Conservation (phyloP, 2,329 filamentous ascomycete species). For the Cladophialophora yegresii region DNA sequence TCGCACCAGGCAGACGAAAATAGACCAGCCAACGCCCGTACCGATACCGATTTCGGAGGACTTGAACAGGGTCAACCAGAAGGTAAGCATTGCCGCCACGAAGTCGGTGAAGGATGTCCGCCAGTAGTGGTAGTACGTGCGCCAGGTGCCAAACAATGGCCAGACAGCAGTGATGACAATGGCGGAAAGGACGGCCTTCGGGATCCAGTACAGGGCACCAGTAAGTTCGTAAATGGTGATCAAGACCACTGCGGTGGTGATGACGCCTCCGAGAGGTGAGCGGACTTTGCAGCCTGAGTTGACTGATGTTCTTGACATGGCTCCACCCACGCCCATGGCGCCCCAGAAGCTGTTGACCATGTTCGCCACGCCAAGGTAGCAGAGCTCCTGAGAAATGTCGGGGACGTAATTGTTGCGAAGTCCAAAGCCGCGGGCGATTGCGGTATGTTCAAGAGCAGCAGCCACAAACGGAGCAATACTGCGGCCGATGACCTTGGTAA, state of each 20-base stretch:
- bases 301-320: conserved; percentile 68
- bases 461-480: conserved; percentile 64
- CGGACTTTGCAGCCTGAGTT: conserved; percentile 66
- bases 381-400: conserved; percentile 66
- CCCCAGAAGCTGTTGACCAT: conserved; percentile 67
- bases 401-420: conserved; percentile 63
- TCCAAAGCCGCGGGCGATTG: conserved; percentile 65
- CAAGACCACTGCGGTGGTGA: conserved; percentile 64
- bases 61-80: conserved; percentile 65
- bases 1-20: conserved; percentile 61
- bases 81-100: conserved; percentile 62
- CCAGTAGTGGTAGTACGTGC: conserved; percentile 65
- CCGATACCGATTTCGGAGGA: conserved; percentile 63
- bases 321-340: conserved; percentile 64
- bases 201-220: conserved; percentile 65
- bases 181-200: conserved; percentile 63
- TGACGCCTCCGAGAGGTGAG: conserved; percentile 61
- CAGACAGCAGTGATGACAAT: conserved; percentile 68
- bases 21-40: conserved; percentile 62
- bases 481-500: conserved; percentile 57
- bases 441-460: conserved; percentile 63
- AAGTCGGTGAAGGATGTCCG: conserved; percentile 66
- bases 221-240: conserved; percentile 64
- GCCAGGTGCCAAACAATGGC: conserved; percentile 61
- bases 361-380: conserved; percentile 64